Conservation (phyloP, 176 grass and related monocot genomes). For the Stipa capillata region DNA sequence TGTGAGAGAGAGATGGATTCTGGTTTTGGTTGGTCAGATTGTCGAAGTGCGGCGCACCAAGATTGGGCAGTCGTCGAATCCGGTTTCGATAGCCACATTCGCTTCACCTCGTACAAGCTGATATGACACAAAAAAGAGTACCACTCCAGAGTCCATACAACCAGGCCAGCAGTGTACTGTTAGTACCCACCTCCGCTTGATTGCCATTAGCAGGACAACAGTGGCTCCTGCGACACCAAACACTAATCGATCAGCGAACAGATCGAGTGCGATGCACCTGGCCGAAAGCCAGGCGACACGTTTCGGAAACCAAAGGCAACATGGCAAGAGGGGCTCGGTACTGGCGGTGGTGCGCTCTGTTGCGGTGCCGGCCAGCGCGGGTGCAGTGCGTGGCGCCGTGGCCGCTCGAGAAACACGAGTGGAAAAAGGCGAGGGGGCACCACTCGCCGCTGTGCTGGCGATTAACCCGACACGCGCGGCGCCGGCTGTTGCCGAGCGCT, state of each 20-base stretch:
- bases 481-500: too few relatives aligned
- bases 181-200: neutral
- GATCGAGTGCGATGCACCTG: neutral
- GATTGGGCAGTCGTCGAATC: neutral
- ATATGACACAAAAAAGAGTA: neutral
- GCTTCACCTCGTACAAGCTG: neutral
- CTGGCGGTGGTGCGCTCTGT: neutral
- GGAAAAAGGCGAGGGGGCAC: neutral
- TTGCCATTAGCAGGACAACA: neutral
- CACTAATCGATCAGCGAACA: neutral
- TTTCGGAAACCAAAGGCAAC: neutral
- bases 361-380: neutral
- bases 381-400: neutral
- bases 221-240: neutral
- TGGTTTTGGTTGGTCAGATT: neutral
- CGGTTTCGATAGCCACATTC: neutral
- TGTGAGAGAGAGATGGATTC: too few relatives aligned
- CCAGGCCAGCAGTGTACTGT: neutral
- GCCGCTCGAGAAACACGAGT: neutral
- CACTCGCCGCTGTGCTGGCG: neutral
- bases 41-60: neutral
- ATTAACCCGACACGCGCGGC: neutral
- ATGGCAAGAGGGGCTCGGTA: neutral
- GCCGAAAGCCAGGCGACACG: neutral
- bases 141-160: neutral